Evolutionary conservation across 352 stramenopile genomes (phyloP), one percentile per base, ranked within the genome.

Genomic region (Nothophytophthora sp.): DNA sequence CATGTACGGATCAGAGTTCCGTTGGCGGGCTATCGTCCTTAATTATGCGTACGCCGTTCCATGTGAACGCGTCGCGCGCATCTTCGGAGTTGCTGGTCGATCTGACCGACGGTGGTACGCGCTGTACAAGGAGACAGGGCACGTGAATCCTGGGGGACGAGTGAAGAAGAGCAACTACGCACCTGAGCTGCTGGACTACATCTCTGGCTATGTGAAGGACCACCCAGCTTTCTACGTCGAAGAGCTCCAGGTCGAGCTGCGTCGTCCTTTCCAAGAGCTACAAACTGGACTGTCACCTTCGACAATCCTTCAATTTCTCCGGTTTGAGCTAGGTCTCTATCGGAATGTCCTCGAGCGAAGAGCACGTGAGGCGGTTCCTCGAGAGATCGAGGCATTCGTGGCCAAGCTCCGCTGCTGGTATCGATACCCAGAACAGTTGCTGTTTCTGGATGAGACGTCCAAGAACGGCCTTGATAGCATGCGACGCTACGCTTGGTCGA

Each of bases 381-480:
- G 20, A 13, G 35, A 59, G 24, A 52, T 52, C 10, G 50, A 59
- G 34, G 27, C 12, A 0, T 52, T 59, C 8, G 35, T 48, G 25
- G 23, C 37, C 5, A 57, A 60, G 28, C 1, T 68, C 5, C 15
- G 27, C 0, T 25, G 33, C 12, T 60, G 50, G 24, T 68, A 68
- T 22, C 32, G 12, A 1, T 63, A 60, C 29, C 37, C 59, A 1
- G 49, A 55, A 23, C 49, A 58, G 23, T 36, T 61, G 1, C 16
- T 64, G 0, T 60, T 63, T 23, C 22, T 64, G 0, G 53, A 69
- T 28, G 60, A 70, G 47, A 63, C 50, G 2, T 43, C 22, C 1
- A 64, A 58, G 37, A 58, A 54, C 11, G 47, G 48, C 0, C n/a
- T 58, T 1, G 48, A 50, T 16, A 43, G 45, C 33, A 42, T 53